Base-by-base conservation (phyloP, 202 grass and related monocot species). In the Hordeum pubiflorum region DNA sequence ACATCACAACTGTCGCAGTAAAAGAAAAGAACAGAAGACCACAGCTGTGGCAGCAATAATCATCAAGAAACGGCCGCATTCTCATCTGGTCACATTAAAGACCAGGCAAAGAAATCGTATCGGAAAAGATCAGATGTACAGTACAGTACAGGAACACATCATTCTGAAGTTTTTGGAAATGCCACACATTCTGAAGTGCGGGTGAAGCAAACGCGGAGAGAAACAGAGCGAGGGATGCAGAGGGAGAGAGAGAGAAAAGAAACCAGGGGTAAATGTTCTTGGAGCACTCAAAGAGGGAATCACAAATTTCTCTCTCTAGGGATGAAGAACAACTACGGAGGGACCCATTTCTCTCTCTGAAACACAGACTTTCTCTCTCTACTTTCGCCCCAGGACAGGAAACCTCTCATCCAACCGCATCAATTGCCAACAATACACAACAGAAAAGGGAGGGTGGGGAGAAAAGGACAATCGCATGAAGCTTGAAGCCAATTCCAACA, bases 391-490 rank as follows among this genome's bases (percentile, higher is more conserved):
- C 64, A 82, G 66, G 40, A 43, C 40, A 43, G 11, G 40, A 43
- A 57, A 68, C 67, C 18, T 54, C 58, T 52, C 79, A 5, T 58
- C 37, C 81, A 67, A 76, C 76, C 37, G 48, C 71, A 84, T 78
- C 77, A 76, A 82, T 84, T 78, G 46, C 58, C 3, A 63, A 54
- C 70, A 87, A 67, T 91, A 87, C 72, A 80, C 69, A 43, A 43
- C 40, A 65, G 77, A 68, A 76, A 26, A 26, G 24, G 24, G 58
- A 33, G 29, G 26, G 34, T 23, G 20, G 75, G 48, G 79, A 83
- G 37, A 41, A 80, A 88, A 84, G 63, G 70, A 67, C 31, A 3
- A 2, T 32, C 31, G 31, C 31, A 32, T 2, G 31, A 32, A 32
- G 31, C 31, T 32, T 32, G 31, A 32, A 32, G 31, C 31, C 31